A percentile compares a stretch with the other conserved stretches of the same genome.
Evolutionary conservation across 352 stramenopile genomes (phyloP).

Genomic region (Phytopythium ostracodes): DNA sequence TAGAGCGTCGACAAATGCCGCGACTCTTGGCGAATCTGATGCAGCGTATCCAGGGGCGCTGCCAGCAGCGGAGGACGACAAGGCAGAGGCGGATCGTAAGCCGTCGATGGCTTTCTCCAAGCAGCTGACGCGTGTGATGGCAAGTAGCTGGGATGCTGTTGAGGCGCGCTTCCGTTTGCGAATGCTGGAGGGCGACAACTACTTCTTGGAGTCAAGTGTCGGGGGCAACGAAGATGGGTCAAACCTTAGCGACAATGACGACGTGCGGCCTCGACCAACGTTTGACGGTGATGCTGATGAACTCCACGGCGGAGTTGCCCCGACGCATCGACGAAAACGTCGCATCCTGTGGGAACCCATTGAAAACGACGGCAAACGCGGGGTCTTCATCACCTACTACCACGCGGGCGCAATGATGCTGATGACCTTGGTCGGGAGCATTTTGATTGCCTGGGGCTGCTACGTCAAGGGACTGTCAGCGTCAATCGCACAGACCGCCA

Average conservation of each 20-base stretch:
- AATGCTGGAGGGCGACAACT: conserved; percentile 43
- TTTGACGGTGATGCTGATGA: conserved; percentile 21
- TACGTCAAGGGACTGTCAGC: conserved; percentile 71
- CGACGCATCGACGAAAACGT: conserved; percentile 13
- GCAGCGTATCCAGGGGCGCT: background rate
- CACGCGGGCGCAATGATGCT: conserved; percentile 62
- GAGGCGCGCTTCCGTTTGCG: conserved; percentile 47
- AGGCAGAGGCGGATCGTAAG: background rate
- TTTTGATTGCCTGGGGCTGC: conserved; percentile 67
- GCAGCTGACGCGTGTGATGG: conserved; percentile 20
- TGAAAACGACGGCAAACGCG: conserved; percentile 64
- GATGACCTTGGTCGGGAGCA: conserved; percentile 31
- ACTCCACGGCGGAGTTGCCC: conserved; percentile 22
- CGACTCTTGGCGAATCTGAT: background rate
- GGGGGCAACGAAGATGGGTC: conserved; percentile 22
- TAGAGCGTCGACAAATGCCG: too few relatives aligned
- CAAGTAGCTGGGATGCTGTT: conserved; percentile 31
- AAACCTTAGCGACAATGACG: conserved; percentile 14
- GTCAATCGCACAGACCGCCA: conserved; percentile 56
- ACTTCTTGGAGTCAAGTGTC: conserved; percentile 49
- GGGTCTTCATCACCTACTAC: conserved; percentile 82
- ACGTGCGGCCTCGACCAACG: conserved; percentile 6
- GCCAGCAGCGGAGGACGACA: background rate
- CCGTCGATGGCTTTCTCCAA: conserved; percentile 12
- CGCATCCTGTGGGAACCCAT: conserved; percentile 69